Conservation (phyloP, 106 monocot species). For the Dioscorea dumetorum region DNA sequence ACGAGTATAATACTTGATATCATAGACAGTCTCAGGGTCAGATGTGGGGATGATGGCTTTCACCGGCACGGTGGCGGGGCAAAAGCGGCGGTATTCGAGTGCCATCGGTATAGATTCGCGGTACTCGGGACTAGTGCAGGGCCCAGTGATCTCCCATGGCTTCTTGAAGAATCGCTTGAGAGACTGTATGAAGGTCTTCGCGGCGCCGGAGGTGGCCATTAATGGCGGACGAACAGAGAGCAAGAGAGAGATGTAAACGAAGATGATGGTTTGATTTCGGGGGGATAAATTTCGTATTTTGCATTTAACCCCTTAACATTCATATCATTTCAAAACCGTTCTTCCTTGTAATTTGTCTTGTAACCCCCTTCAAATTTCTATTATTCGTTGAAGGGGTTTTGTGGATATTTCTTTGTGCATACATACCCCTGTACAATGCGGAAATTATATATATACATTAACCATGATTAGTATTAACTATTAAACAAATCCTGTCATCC, state of each 20-base stretch:
- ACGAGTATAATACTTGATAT: conserved; percentile 86
- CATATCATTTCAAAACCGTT: no score
- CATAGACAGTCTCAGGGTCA: conserved; percentile 77
- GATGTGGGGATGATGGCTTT: conserved; percentile 67
- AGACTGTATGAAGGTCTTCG: conserved; percentile 44
- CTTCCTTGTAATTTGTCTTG: no score
- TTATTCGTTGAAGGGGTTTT: no score
- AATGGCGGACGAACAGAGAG: background rate
- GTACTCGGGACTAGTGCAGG: conserved; percentile 86
- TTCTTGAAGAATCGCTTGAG: conserved; percentile 64
- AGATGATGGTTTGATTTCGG: no score
- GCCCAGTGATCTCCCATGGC: conserved; percentile 98
- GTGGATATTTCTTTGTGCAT: no score
- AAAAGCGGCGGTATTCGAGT: conserved; percentile 73
- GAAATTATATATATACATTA: no score
- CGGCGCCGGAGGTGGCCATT: conserved; percentile 16
- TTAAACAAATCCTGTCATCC: no score
- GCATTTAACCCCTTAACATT: no score
- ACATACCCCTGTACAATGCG: no score
- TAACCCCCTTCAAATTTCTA: no score
- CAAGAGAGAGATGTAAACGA: background rate
- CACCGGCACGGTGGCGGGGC: conserved; percentile 55
- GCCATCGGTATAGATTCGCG: conserved; percentile 54
- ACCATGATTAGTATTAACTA: no score
- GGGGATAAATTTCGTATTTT: no score